Evolutionary conservation across 2,329 filamentous ascomycete species (phyloP), one percentile per base, ranked within the genome.

Genomic region (Periconia macrospinosa): DNA sequence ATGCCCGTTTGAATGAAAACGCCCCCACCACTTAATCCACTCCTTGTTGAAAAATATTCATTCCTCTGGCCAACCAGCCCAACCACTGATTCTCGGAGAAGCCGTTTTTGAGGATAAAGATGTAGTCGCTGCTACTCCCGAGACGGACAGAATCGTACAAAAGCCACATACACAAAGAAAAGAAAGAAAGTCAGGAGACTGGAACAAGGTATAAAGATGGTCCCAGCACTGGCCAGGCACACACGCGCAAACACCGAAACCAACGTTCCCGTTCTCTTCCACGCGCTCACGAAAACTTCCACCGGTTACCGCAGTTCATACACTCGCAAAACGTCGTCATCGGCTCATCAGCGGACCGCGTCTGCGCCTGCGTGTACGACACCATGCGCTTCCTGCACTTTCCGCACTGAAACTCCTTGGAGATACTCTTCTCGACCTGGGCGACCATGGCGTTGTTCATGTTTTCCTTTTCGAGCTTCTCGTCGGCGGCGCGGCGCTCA

Each of bases 371-470:
- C 46, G 86, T 91, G 77, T 99, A 99, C 75, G 89, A 92, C 70
- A 97, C 94, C 81, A 91, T 92, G 81, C 90, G 92, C 83, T 96
- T 83, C 67, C 90, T 90, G 78, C 94, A 99, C 75, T 92, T 92
- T 69, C 91, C 86, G 78, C 94, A 99, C 76, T 91, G 88, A 68
- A 97, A 82, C 53, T 88, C 90, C 71, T 89, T 88, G 72, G 88
- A 92, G 77, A 97, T 91, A 71, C 89, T 92, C 82, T 92, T 94
- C 77, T 96, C 89, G 17, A 86, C 89, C 81, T 92, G 89, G 53
- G 93, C 90, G 11, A 96, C 92, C 86, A 97, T 95, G 1, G 94
- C 91, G 76, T 93, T 91, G 79, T 92, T 92, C 90, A 97, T 92
- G 76, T 99, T 99, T 77, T 97, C 91, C 76, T 90, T 86, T 71